Evolutionary conservation across 306 rosid species (phyloP).

Genomic region (Acacia crassicarpa): DNA sequence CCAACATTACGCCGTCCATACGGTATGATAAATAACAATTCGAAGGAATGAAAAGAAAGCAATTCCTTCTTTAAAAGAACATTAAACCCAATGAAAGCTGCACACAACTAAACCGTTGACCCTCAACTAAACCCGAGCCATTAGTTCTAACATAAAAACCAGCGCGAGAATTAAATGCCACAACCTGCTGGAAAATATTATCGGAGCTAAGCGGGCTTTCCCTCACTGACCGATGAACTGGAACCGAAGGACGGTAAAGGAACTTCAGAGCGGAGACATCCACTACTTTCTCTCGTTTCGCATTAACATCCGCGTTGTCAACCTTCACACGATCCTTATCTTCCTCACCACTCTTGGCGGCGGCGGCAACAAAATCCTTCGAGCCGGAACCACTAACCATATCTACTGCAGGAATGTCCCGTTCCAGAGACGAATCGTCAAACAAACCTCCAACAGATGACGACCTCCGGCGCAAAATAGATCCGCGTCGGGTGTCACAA

Average conservation of each 20-base stretch:
- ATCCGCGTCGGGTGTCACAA: conserved; percentile 39
- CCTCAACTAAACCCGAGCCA: background rate
- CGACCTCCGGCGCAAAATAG: conserved; percentile 52
- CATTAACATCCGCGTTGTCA: conserved; percentile 18
- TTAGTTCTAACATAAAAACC: background rate
- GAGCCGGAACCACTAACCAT: conserved; percentile 36
- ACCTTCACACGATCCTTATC: conserved; percentile 33
- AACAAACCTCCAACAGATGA: conserved; percentile 26
- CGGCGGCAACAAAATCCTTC: conserved; percentile 22
- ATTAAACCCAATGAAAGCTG: background rate
- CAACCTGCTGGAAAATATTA: conserved; percentile 81
- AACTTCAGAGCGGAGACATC: conserved; percentile 41
- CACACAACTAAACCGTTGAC: background rate
- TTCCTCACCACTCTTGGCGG: conserved; percentile 25
- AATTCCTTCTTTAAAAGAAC: background rate
- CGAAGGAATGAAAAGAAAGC: background rate
- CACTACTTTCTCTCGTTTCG: conserved; percentile 19
- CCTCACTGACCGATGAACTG: conserved; percentile 72
- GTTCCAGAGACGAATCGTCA: conserved; percentile 37
- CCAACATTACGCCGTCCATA: background rate
- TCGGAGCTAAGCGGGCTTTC: conserved; percentile 97
- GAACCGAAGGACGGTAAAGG: conserved; percentile 67
- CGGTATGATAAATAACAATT: background rate
- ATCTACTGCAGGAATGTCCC: conserved; percentile 35
- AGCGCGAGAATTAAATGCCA: background rate